A percentile compares a stretch with the other conserved stretches of the same genome.
Evolutionary conservation across 164 flowering plant genomes (phyloP).

Genomic region (Stephania cephalantha): DNA sequence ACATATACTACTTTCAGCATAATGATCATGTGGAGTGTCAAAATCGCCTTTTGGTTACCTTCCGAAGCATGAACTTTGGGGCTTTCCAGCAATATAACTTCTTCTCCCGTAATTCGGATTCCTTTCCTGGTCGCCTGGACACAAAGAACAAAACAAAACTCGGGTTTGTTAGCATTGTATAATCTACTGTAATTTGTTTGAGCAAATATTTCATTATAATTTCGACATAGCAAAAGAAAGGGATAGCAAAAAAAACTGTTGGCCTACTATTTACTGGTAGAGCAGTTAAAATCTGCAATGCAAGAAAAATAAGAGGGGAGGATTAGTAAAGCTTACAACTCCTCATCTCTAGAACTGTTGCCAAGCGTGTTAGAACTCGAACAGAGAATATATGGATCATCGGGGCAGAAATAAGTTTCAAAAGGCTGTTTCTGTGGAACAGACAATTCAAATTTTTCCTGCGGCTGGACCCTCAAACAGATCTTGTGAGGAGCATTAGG

Average conservation of each 20-base stretch:
- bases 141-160: not conserved
- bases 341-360: constrained; percentile 22
- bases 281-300: not conserved
- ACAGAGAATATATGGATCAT: constrained; percentile 29
- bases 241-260: not conserved
- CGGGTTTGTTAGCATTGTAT: no score
- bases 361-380: constrained; percentile 26
- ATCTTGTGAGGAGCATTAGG: constrained; percentile 25
- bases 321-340: constrained; percentile 26
- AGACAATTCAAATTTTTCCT: constrained; percentile 28
- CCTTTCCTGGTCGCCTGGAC: constrained; percentile 33
- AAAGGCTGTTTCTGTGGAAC: constrained; percentile 28
- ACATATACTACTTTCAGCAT: not conserved
- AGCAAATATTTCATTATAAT: not conserved
- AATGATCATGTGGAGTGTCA: not conserved
- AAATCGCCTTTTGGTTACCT: constrained; percentile 27
- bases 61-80: constrained; percentile 33
- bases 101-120: not conserved
- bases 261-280: not conserved
- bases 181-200: not conserved
- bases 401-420: constrained; percentile 27
- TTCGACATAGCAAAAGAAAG: not conserved
- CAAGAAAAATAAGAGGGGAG: not conserved
- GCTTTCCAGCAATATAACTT: constrained; percentile 55
- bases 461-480: constrained; percentile 25